phyloP scores from a whole-genome alignment of 352 stramenopile species.

The Phytophthora multivora region DNA sequence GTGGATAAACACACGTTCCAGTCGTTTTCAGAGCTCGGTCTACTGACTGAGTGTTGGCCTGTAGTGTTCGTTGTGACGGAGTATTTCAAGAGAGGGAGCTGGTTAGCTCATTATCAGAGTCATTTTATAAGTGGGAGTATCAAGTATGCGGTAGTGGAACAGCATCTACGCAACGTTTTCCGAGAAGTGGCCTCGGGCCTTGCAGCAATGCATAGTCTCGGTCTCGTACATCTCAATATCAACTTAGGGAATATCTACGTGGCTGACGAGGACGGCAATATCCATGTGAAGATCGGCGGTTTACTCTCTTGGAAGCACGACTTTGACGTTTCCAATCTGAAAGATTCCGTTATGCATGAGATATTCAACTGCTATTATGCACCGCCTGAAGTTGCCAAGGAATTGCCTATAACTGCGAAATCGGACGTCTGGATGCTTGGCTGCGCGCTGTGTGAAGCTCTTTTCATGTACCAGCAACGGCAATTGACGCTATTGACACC shows the following conservation, averaged over 20 bases:
- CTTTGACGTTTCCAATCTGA: conserved; percentile 39
- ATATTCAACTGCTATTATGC: conserved; percentile 43
- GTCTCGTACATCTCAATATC: conserved; percentile 60
- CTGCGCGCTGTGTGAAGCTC: conserved; percentile 53
- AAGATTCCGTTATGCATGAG: conserved; percentile 38
- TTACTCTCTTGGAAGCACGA: conserved; percentile 50
- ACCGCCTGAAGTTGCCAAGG: conserved; percentile 48
- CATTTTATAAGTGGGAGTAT: conserved; percentile 10
- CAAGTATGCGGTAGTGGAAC: conserved; percentile 35
- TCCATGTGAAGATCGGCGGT: conserved; percentile 43
- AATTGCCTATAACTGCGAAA: conserved; percentile 45
- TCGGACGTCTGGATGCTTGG: conserved; percentile 71
- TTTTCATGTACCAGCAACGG: conserved; percentile 56
- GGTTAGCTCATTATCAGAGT: conserved; percentile 36
- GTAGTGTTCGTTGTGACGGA: conserved; percentile 58
- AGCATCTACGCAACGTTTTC: conserved; percentile 41
- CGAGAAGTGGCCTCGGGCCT: conserved; percentile 57
- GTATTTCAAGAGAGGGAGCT: conserved; percentile 46
- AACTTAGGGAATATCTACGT: conserved; percentile 59
- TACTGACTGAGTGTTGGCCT: conserved; percentile 67
- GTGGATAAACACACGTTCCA: conserved; percentile 63
- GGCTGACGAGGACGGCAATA: neutral
- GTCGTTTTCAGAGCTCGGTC: conserved; percentile 60
- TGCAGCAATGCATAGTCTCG: conserved; percentile 58
- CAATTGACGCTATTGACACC: conserved; percentile 30